Evolutionary conservation across 1,139 yeast genomes (phyloP), one percentile per base, ranked within the genome.

Genomic region (Blastobotrys arbuscula): DNA sequence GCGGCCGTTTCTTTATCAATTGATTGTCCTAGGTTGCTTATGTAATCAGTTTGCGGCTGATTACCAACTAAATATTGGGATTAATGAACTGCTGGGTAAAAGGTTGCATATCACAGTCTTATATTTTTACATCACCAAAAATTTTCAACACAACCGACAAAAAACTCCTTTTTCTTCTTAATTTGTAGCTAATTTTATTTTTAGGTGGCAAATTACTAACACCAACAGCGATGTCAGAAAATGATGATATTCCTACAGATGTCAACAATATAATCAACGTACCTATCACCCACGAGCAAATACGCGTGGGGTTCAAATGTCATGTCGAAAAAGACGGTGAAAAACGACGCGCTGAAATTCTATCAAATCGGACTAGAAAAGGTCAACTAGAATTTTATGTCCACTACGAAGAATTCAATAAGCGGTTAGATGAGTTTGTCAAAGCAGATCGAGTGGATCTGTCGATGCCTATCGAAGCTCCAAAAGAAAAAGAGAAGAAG

Each of bases 391-490:
- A 79, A 54, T 90, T 83, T 66, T 92, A 94, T 65, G 97, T 92
- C 24, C 99, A 92, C 67, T 92, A 89, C 67, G 88, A 82, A 51
- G 96, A 90, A 59, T 92, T 84, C 72, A 92, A 92, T 70, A 92
- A 92, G 65, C 82, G 92, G 64, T 75, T 92, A 59, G 99, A 92
- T 70, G 98, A 92, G 65, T 92, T 97, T 97, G 80, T 92, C 6
- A 73, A 77, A 15, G 74, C 78, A 5, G 82, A 80, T 33, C 74
- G 95, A 48, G 80, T 92, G 9, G 89, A 88, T 63, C 76, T 81
- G 52, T 70, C 74, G 21, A 72, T 79, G 53, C 85, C 88, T 0
- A 78, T 90, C 53, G 78, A 78, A 35, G 72, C 81, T 54, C 97
- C 97, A 0, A 81, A 79, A 55, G 68, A 62, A 26, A 61, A 69